Base-by-base conservation (phyloP, 352 stramenopile species). In the Phytopythium sindhum region DNA sequence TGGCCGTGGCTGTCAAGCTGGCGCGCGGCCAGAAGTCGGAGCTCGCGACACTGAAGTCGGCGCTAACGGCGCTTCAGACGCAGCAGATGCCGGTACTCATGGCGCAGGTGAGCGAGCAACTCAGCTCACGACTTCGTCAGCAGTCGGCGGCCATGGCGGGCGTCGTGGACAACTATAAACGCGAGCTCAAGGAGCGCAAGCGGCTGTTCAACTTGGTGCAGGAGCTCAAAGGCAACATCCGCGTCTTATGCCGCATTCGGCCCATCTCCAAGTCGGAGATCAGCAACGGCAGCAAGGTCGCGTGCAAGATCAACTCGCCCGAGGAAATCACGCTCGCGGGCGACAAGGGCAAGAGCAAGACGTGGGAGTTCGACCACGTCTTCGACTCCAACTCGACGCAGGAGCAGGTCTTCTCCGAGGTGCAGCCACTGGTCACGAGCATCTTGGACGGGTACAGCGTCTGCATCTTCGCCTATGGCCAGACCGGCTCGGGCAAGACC, bases 161-260 rank as follows among this genome's bases (percentile, higher is more conserved):
- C 24, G 83, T 96, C 17, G 85, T 96, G 29, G 88, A 96, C 50
- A 96, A 95, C 64, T 96, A 96, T 76, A 90, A 93, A 57, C 84
- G 88, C 35, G 87, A 95, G 63, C 83, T 95, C 60, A 93, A 93
- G 57, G 85, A 95, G 69, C 84, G 87, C 44, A 95, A 95, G 61
- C 88, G 97, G 37, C 73, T 99, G 48, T 97, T 99, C 60, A 97
- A 97, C 60, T 83, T 98, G 31, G 97, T 99, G 41, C 91, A 99
- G 60, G 94, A 97, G 60, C 78, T 99, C 35, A 97, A 98, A 64
- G 96, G 96, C 41, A 99, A 99, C 68, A 99, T 99, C 60, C 95
- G 98, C 57, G 97, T 99, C 15, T 92, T 98, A 51, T 99, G 96
- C 60, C 95, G 97, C 62, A 89, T 99, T 19, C 95, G 97, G 37